Evolutionary conservation across 2,329 filamentous ascomycete species (phyloP).

Genomic region (Fusarium tupiense): DNA sequence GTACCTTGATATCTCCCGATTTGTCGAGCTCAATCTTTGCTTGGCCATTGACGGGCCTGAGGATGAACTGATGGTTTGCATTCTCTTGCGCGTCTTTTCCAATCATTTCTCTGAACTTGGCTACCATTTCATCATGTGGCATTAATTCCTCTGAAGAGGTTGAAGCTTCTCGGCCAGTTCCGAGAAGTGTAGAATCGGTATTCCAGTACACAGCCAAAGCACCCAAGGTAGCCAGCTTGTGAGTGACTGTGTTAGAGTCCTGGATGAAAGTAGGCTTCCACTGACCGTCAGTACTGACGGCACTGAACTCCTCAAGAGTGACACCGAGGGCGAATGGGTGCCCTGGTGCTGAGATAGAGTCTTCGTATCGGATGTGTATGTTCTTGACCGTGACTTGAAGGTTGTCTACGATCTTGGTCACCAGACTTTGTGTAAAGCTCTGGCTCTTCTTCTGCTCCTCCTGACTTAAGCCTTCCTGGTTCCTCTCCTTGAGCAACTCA

Average conservation of each 20-base stretch:
- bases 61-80: constrained; percentile 84
- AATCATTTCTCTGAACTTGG: constrained; percentile 82
- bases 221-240: constrained; percentile 92
- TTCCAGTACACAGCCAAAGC: constrained; percentile 98
- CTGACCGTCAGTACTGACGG: constrained; percentile 91
- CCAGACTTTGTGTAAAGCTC: constrained; percentile 94
- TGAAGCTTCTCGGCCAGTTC: constrained; percentile 77
- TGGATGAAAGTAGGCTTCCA: constrained; percentile 98
- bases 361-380: constrained; percentile 97
- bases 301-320: constrained; percentile 95
- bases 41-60: constrained; percentile 94
- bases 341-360: constrained; percentile 92
- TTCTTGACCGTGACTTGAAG: constrained; percentile 98
- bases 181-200: constrained; percentile 86
- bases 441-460: constrained; percentile 98
- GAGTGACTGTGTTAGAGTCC: constrained; percentile 81
- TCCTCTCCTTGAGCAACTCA: constrained; percentile 91
- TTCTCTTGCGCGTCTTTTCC: constrained; percentile 70
- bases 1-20: constrained; percentile 78
- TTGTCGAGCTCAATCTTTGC: constrained; percentile 97
- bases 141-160: constrained; percentile 62
- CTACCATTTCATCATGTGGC: constrained; percentile 79
- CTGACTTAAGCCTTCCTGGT: constrained; percentile 89
- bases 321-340: constrained; percentile 94
- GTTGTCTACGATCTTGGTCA: constrained; percentile 98